A percentile compares a stretch with the other conserved stretches of the same genome.
These are phyloP conservation scores for Xylaria scruposa DNA, from an alignment of 495 filamentous ascomycete species.

Conservation along the genomic window DNA sequence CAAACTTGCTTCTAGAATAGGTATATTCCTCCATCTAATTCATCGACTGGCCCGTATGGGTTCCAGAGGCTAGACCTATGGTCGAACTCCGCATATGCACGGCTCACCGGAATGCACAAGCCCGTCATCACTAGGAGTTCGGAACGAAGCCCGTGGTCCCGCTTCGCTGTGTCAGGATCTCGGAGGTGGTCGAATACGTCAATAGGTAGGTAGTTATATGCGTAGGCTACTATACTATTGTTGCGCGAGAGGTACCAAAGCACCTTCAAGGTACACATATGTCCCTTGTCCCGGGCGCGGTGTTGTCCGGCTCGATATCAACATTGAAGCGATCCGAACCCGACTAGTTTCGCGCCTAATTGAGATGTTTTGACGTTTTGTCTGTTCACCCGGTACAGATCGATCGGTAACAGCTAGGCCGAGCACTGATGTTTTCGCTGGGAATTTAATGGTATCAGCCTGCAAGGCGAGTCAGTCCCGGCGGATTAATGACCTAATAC, in stretches of 20 bases:
- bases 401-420: not conserved
- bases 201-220: too few relatives aligned
- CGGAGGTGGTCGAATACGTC: too few relatives aligned
- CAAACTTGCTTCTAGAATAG: not conserved
- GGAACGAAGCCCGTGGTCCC: not conserved
- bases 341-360: not conserved
- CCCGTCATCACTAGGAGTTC: not conserved
- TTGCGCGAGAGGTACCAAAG: too few relatives aligned
- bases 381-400: not conserved
- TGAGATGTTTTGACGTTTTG: not conserved
- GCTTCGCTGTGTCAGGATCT: not conserved
- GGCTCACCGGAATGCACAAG: not conserved
- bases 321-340: not conserved
- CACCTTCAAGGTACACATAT: too few relatives aligned
- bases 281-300: too few relatives aligned
- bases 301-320: not conserved
- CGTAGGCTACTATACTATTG: too few relatives aligned
- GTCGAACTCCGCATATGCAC: not conserved
- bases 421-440: not conserved
- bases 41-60: not conserved
- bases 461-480: not conserved
- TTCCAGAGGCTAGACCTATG: not conserved
- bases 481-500: not conserved
- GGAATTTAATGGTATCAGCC: not conserved
- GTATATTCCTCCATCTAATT: not conserved